phyloP scores from a whole-genome alignment of 768 basidiomycete genomes.

The Tricholomella constricta region DNA sequence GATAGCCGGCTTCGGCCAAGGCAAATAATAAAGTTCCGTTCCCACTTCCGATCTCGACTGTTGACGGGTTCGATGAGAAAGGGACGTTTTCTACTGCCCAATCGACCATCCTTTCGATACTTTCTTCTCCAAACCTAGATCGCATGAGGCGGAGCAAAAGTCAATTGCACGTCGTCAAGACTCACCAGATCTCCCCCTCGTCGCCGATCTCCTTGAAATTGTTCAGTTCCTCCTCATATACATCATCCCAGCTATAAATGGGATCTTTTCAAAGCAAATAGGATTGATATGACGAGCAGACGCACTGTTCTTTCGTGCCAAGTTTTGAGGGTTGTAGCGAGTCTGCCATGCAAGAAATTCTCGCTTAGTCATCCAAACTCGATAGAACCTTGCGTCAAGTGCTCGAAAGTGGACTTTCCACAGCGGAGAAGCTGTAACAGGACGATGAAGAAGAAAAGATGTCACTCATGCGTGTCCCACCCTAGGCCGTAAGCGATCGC shows the following conservation, averaged over 20 bases:
- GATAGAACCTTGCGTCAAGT: not conserved
- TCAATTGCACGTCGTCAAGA: not conserved
- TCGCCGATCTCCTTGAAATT: constrained; percentile 81
- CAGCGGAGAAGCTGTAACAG: not conserved
- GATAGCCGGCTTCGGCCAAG: constrained; percentile 67
- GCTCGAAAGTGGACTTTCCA: not conserved
- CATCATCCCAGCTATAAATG: constrained; percentile 68
- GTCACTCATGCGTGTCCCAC: not conserved
- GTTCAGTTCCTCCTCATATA: constrained; percentile 68
- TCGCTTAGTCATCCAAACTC: constrained; percentile 34
- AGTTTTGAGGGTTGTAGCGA: constrained; percentile 67
- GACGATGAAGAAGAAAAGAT: not conserved
- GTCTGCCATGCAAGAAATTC: constrained; percentile 18
- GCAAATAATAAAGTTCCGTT: constrained; percentile 79
- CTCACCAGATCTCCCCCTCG: constrained; percentile 84
- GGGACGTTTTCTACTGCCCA: constrained; percentile 66
- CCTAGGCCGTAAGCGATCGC: not conserved
- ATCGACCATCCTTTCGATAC: constrained; percentile 76
- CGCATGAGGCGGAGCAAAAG: not conserved
- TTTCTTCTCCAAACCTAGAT: constrained; percentile 77
- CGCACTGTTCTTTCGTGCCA: constrained; percentile 80
- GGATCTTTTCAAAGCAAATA: constrained; percentile 5
- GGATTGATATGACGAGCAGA: not conserved
- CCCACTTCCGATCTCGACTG: constrained; percentile 80
- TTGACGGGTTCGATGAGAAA: constrained; percentile 42